phyloP scores from a whole-genome alignment of 2,329 filamentous ascomycete species.

The Penicillium decumbens region DNA sequence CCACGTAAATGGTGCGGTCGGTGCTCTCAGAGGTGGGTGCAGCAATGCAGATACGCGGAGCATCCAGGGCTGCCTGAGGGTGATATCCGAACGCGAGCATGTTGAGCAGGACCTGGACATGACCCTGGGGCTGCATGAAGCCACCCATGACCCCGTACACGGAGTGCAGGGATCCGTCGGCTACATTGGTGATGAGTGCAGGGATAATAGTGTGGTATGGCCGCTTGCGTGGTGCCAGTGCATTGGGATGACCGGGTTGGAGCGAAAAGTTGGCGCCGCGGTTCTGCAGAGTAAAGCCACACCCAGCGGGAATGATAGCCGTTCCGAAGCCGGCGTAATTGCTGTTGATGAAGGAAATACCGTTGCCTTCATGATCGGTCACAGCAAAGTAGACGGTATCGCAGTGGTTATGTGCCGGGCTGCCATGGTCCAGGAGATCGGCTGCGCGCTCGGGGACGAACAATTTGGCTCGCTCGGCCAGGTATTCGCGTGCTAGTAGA shows the following conservation, averaged over 20 bases:
- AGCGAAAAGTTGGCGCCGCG: slow-evolving; percentile 84
- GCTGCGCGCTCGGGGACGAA: slow-evolving; percentile 54
- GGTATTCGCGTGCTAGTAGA: slow-evolving; percentile 69
- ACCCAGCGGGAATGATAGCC: slow-evolving; percentile 74
- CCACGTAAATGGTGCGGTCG: slow-evolving; percentile 20
- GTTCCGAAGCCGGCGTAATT: slow-evolving; percentile 87
- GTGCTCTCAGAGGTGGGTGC: slow-evolving; percentile 57
- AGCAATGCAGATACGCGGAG: slow-evolving; percentile 83
- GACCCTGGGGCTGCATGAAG: slow-evolving; percentile 97
- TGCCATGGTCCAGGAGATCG: slow-evolving; percentile 62
- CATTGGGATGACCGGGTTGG: slow-evolving; percentile 66
- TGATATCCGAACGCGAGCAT: slow-evolving; percentile 76
- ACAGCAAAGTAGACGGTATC: slow-evolving; percentile 94
- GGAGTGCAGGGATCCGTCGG: slow-evolving; percentile 69
- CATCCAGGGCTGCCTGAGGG: slow-evolving; percentile 84
- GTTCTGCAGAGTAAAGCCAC: slow-evolving; percentile 92
- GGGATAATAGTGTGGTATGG: slow-evolving; percentile 99
- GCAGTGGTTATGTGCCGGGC: slow-evolving; percentile 76
- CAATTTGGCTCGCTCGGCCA: slow-evolving; percentile 63
- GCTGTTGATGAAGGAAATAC: slow-evolving; percentile 93
- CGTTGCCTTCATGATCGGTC: slow-evolving; percentile 77
- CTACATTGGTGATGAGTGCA: slow-evolving; percentile 73
- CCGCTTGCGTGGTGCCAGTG: slow-evolving; percentile 72
- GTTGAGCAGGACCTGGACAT: slow-evolving; percentile 87
- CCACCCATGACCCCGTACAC: slow-evolving; percentile 97